Percentiles rank a stretch among this genome's conserved stretches.
Evolutionary conservation across 768 basidiomycete genomes (phyloP).

Genomic region (Hypsizygus marmoreus): DNA sequence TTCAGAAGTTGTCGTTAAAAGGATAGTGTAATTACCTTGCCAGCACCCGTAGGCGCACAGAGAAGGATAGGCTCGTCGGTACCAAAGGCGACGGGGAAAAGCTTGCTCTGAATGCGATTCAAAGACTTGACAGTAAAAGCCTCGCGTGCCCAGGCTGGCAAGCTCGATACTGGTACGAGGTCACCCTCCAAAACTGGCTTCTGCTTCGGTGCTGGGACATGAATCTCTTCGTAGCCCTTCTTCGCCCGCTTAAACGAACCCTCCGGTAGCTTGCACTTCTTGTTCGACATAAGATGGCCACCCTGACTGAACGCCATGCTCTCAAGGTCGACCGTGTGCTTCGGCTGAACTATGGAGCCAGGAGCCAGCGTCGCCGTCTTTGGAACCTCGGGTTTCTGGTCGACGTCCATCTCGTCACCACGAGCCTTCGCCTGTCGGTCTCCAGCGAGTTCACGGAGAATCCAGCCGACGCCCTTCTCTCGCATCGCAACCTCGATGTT

Average conservation of each 20-base stretch:
- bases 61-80: constrained; percentile 93
- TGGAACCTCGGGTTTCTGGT: constrained; percentile 64
- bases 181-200: constrained; percentile 65
- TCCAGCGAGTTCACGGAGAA: constrained; percentile 83
- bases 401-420: constrained; percentile 78
- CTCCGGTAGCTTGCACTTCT: constrained; percentile 96
- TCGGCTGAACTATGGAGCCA: constrained; percentile 85
- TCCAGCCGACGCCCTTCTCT: constrained; percentile 96
- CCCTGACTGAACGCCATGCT: constrained; percentile 96
- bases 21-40: constrained; percentile 78
- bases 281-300: constrained; percentile 97
- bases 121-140: constrained; percentile 84
- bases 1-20: constrained; percentile 3
- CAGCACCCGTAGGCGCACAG: constrained; percentile 97
- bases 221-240: constrained; percentile 98
- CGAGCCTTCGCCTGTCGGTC: constrained; percentile 65
- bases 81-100: constrained; percentile 91
- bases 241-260: constrained; percentile 96
- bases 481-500: constrained; percentile 98
- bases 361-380: constrained; percentile 87
- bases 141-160: constrained; percentile 86
- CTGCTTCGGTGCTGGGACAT: constrained; percentile 90
- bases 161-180: constrained; percentile 64
- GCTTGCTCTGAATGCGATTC: constrained; percentile 91
- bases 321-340: constrained; percentile 84